Percentiles rank a stretch among this genome's conserved stretches.
Evolutionary conservation across 768 basidiomycete genomes (phyloP).

Genomic region (Termitomyces sp.): DNA sequence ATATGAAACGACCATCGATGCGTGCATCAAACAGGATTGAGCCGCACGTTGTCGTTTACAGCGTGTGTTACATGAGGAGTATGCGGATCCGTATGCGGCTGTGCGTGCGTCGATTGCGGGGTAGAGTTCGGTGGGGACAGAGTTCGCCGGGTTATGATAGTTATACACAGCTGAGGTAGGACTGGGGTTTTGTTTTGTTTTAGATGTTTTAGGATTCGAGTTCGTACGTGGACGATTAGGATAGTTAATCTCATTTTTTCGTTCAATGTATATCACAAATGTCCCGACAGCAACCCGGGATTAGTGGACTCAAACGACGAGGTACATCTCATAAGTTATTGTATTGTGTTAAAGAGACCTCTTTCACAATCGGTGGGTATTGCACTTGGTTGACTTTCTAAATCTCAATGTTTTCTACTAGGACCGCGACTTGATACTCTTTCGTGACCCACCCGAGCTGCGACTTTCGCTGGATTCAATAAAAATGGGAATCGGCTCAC

Average conservation of each 20-base stretch:
- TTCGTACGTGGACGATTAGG: not conserved
- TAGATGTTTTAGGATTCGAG: not conserved
- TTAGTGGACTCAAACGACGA: no score
- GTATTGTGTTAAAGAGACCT: no score
- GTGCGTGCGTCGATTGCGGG: slow-evolving; percentile 57
- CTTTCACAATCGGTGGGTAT: no score
- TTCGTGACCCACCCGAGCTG: no score
- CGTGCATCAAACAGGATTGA: not conserved
- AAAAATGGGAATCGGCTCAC: no score
- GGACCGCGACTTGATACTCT: no score
- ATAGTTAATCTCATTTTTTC: not conserved
- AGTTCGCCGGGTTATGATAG: slow-evolving; percentile 43
- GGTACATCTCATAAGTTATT: no score
- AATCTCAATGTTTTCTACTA: no score
- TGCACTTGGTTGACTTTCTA: no score
- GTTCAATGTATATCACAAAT: not conserved
- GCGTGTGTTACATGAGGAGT: slow-evolving; percentile 29
- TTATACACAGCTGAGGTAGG: slow-evolving; percentile 46
- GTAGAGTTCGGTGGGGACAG: slow-evolving; percentile 21
- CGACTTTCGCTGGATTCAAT: no score
- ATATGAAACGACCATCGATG: not conserved
- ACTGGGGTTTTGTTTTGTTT: not conserved
- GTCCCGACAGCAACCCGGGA: no score
- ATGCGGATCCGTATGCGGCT: slow-evolving; percentile 84
- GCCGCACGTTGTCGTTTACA: not conserved